phyloP scores from a whole-genome alignment of 2,329 filamentous ascomycete genomes.

The Kalaharituber pfeilii region DNA sequence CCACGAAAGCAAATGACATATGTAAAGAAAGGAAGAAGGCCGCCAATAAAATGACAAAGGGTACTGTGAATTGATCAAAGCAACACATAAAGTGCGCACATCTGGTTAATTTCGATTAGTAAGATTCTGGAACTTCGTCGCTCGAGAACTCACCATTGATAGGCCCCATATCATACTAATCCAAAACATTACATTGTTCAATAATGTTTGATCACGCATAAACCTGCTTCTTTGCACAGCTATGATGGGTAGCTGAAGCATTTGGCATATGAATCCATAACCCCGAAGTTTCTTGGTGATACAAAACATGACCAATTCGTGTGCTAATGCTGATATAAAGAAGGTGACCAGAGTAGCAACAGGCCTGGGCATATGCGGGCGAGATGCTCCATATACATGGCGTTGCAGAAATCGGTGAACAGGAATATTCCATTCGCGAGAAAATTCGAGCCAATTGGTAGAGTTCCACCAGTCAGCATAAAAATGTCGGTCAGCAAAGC shows the following conservation, averaged over 20 bases:
- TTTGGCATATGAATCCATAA: constrained; percentile 87
- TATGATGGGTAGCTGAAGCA: constrained; percentile 93
- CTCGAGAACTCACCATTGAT: constrained; percentile 49
- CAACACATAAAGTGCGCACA: constrained; percentile 5
- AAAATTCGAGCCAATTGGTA: constrained; percentile 89
- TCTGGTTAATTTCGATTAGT: too few species aligned
- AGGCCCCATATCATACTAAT: constrained; percentile 76
- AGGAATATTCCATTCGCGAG: constrained; percentile 91
- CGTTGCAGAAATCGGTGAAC: constrained; percentile 89
- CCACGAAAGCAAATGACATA: too few species aligned
- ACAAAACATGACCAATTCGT: constrained; percentile 93
- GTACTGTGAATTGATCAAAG: too few species aligned
- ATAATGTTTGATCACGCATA: constrained; percentile 53
- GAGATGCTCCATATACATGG: constrained; percentile 77
- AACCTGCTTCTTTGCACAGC: constrained; percentile 66
- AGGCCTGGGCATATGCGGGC: constrained; percentile 55
- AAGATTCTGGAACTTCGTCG: too few species aligned
- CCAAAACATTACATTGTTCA: constrained; percentile 89
- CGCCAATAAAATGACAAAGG: too few species aligned
- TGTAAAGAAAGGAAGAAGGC: too few species aligned
- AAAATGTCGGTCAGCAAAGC: constrained; percentile 86
- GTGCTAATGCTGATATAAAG: constrained; percentile 69
- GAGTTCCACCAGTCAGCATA: constrained; percentile 60
- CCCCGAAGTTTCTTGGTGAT: constrained; percentile 93
- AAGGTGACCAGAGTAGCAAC: constrained; percentile 82